phyloP scores from a whole-genome alignment of 371 early-diverging fungal genomes.

The Mucor plumbeus region DNA sequence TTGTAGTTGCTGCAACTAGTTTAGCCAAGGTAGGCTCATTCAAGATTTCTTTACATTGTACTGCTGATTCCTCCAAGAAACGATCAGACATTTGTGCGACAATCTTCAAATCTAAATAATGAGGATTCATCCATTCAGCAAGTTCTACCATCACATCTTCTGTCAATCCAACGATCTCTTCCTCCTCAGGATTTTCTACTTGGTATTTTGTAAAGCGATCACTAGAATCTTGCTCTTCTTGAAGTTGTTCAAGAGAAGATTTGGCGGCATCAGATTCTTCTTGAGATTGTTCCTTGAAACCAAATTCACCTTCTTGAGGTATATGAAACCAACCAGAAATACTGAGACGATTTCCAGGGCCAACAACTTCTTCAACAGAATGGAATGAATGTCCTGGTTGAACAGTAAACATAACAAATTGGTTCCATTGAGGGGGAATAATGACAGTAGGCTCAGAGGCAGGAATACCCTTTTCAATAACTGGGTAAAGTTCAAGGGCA shows the following conservation, averaged over 20 bases:
- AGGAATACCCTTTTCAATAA: constrained; percentile 65
- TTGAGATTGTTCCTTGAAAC: constrained; percentile 46
- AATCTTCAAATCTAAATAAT: constrained; percentile 57
- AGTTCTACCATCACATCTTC: constrained; percentile 55
- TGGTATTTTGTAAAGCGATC: constrained; percentile 19
- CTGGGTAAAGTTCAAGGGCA: constrained; percentile 78
- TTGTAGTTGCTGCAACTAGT: constrained; percentile 36
- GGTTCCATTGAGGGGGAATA: constrained; percentile 77
- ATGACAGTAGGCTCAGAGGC: constrained; percentile 60
- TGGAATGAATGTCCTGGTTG: constrained; percentile 83
- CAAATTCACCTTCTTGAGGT: constrained; percentile 66
- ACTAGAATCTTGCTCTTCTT: constrained; percentile 14
- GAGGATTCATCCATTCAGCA: constrained; percentile 63
- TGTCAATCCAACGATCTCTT: constrained; percentile 35
- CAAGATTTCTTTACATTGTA: constrained; percentile 69
- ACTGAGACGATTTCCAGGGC: constrained; percentile 58
- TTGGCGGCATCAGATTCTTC: constrained; percentile 40
- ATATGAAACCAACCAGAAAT: constrained; percentile 84
- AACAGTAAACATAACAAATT: constrained; percentile 79
- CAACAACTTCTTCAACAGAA: constrained; percentile 78
- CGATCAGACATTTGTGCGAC: constrained; percentile 60
- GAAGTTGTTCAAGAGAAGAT: constrained; percentile 54
- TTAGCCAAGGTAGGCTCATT: constrained; percentile 44
- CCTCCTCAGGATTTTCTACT: constrained; percentile 31
- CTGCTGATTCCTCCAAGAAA: constrained; percentile 71